Conservation (phyloP, 2,329 filamentous ascomycete genomes). For the Alternaria consortialis region DNA sequence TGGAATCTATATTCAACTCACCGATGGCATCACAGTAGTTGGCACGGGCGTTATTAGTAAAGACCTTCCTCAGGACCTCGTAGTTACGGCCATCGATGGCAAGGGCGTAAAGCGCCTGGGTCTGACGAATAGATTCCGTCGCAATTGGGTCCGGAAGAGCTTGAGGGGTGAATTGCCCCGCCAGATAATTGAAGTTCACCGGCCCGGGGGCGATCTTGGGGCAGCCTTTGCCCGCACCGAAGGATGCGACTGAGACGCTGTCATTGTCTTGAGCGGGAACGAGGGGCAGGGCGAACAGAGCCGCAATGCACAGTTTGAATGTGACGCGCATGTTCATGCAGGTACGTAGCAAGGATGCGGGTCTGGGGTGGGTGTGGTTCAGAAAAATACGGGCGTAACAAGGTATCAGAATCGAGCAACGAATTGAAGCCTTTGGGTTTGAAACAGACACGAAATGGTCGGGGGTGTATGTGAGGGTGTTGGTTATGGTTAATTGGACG, state of each 20-base stretch:
- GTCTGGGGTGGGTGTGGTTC: background rate
- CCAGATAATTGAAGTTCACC: background rate
- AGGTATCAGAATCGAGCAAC: constrained; percentile 16
- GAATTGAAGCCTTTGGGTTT: background rate
- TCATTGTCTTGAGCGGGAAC: background rate
- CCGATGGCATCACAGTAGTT: background rate
- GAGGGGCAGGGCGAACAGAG: background rate
- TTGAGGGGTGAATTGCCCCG: background rate
- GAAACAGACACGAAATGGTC: background rate
- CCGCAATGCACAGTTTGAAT: background rate
- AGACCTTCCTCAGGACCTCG: background rate
- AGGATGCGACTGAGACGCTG: background rate
- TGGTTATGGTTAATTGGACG: too few relatives aligned
- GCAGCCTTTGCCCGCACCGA: background rate
- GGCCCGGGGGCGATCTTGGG: background rate
- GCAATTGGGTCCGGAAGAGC: background rate
- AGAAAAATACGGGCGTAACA: constrained; percentile 13
- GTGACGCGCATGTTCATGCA: background rate
- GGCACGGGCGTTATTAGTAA: background rate
- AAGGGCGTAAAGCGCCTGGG: background rate
- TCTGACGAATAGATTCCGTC: background rate
- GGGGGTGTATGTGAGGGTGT: background rate
- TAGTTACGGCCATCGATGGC: background rate
- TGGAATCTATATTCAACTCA: background rate
- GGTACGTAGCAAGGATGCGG: background rate